Conservation (phyloP, 2,329 filamentous ascomycete species). For the Colletotrichum sp. region DNA sequence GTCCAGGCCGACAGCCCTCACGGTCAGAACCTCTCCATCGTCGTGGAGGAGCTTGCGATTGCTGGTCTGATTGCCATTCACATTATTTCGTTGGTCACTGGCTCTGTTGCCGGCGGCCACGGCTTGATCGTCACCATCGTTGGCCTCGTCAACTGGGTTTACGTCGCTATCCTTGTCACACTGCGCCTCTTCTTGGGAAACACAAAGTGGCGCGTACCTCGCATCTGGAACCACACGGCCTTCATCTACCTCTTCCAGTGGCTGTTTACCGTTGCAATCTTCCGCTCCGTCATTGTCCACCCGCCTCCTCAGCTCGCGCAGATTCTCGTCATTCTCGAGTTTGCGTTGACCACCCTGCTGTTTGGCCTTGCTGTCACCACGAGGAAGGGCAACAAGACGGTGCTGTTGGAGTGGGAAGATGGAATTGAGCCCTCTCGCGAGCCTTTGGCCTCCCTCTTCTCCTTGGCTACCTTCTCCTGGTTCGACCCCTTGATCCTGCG, state of each 20-base stretch:
- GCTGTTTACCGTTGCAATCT: conserved; percentile 76
- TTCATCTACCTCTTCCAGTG: conserved; percentile 83
- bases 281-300: conserved; percentile 86
- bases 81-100: conserved; percentile 64
- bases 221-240: conserved; percentile 92
- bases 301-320: conserved; percentile 68
- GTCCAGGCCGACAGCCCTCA: conserved; percentile 78
- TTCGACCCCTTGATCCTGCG: conserved; percentile 87
- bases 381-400: conserved; percentile 89
- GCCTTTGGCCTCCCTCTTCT: conserved; percentile 86
- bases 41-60: conserved; percentile 78
- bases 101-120: conserved; percentile 58
- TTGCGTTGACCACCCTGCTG: conserved; percentile 75
- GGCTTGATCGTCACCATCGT: conserved; percentile 67
- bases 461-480: conserved; percentile 88
- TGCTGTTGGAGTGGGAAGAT: conserved; percentile 87
- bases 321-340: conserved; percentile 73
- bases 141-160: conserved; percentile 78
- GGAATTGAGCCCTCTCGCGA: conserved; percentile 87
- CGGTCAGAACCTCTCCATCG: conserved; percentile 72
- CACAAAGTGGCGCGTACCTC: conserved; percentile 70
- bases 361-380: conserved; percentile 79
- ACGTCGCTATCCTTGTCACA: conserved; percentile 75
- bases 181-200: conserved; percentile 72
- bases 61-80: conserved; percentile 74